A percentile compares a stretch with the other conserved stretches of the same genome.
These are phyloP conservation scores for Fonsecaea erecta DNA, from an alignment of 2,329 filamentous ascomycete species.

Conservation along the genomic window DNA sequence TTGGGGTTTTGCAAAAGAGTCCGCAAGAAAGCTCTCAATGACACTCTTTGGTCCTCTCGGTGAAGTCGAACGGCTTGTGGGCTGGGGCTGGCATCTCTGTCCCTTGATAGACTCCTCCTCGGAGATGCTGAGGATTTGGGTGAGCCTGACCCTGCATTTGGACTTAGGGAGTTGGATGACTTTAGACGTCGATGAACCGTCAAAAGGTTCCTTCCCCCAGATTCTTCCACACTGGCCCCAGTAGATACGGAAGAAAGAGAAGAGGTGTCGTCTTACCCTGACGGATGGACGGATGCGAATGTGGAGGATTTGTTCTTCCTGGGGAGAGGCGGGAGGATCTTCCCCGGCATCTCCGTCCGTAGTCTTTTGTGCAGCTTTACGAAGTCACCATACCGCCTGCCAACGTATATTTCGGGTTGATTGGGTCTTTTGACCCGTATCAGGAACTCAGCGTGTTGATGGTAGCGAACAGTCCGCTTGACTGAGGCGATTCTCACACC, in stretches of 20 bases:
- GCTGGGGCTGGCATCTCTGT: slow-evolving; percentile 43
- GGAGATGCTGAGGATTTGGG: slow-evolving; percentile 33
- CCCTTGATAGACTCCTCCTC: slow-evolving; percentile 25
- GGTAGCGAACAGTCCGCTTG: slow-evolving; percentile 85
- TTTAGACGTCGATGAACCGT: slow-evolving; percentile 31
- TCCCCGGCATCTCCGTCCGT: slow-evolving; percentile 84
- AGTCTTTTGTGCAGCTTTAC: slow-evolving; percentile 76
- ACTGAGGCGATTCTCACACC: slow-evolving; percentile 79
- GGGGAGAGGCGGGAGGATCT: slow-evolving; percentile 82
- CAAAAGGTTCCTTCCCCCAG: slow-evolving; percentile 41
- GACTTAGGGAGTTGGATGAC: slow-evolving; percentile 30
- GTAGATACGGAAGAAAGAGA: slow-evolving; percentile 83
- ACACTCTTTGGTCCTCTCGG: slow-evolving; percentile 88
- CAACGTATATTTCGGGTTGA: slow-evolving; percentile 77
- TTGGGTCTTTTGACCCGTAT: slow-evolving; percentile 80
- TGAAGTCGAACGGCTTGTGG: slow-evolving; percentile 65
- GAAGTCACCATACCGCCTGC: slow-evolving; percentile 88
- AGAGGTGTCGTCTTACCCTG: slow-evolving; percentile 73
- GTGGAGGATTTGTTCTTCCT: slow-evolving; percentile 88
- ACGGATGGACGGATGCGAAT: slow-evolving; percentile 60
- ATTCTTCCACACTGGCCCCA: slow-evolving; percentile 54
- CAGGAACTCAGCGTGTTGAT: slow-evolving; percentile 93
- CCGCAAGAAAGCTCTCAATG: slow-evolving; percentile 86
- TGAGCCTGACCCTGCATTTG: slow-evolving; percentile 19
- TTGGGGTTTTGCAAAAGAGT: slow-evolving; percentile 82